A percentile compares a stretch with the other conserved stretches of the same genome.
Evolutionary conservation across 352 stramenopile genomes (phyloP).

Genomic region (Peronospora belbahrii): DNA sequence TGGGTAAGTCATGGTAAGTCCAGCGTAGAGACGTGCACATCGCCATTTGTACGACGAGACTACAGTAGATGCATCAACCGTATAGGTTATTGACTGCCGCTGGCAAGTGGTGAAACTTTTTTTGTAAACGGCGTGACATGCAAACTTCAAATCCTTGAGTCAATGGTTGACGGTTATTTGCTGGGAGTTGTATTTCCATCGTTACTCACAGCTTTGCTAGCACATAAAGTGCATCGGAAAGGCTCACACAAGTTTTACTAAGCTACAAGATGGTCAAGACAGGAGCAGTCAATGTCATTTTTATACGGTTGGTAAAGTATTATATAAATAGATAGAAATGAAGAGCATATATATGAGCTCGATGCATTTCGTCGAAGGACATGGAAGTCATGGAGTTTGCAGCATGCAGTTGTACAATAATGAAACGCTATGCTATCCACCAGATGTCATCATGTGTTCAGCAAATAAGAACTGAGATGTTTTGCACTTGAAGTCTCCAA

Average conservation of each 20-base stretch:
- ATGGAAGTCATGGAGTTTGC: too few relatives aligned
- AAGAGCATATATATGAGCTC: background rate
- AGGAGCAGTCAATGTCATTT: too few relatives aligned
- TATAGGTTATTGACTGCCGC: background rate
- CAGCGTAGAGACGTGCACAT: slow-evolving; percentile 1
- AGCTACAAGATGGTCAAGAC: background rate
- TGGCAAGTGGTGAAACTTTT: slow-evolving; percentile 12
- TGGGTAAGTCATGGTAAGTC: slow-evolving; percentile 1
- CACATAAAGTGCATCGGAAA: slow-evolving; percentile 3
- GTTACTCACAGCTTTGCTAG: background rate
- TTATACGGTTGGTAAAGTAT: too few relatives aligned
- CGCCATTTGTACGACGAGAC: slow-evolving; percentile 5
- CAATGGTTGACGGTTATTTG: background rate
- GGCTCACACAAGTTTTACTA: background rate
- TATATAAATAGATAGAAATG: too few relatives aligned
- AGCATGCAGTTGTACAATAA: background rate
- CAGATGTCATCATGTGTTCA: background rate
- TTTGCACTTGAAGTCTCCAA: background rate
- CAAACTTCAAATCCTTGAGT: slow-evolving; percentile 6
- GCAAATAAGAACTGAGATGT: slow-evolving; percentile 9
- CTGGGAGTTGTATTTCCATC: background rate
- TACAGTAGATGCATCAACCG: background rate
- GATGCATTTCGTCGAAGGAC: background rate
- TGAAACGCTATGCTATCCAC: background rate
- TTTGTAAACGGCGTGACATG: slow-evolving; percentile 3